Conservation (phyloP, 495 filamentous ascomycete genomes). For the Penicillium samsonianum region DNA sequence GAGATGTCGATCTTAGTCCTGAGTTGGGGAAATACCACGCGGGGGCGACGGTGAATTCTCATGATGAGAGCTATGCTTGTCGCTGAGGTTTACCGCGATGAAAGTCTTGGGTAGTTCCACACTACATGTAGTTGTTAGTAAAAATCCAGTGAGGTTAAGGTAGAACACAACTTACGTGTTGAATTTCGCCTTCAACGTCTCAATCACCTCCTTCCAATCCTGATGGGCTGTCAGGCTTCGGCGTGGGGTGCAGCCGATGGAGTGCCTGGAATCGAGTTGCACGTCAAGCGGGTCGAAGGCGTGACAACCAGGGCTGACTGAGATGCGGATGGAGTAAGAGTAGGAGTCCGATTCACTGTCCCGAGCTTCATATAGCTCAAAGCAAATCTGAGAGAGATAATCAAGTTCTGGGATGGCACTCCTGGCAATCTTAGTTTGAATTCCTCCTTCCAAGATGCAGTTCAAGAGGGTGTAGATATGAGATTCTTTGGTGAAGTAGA, state of each 20-base stretch:
- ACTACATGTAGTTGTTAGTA: conserved; percentile 43
- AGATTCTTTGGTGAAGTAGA: conserved; percentile 99
- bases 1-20: conserved; percentile 1
- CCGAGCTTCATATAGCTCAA: conserved; percentile 94
- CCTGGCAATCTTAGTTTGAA: conserved; percentile 87
- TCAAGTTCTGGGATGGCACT: conserved; percentile 95
- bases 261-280: conserved; percentile 91
- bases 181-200: conserved; percentile 91
- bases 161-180: conserved; percentile 66
- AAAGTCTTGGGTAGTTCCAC: conserved; percentile 95
- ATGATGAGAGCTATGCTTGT: conserved; percentile 25
- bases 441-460: conserved; percentile 94
- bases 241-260: conserved; percentile 86
- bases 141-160: neutral
- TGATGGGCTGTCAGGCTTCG: conserved; percentile 87
- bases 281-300: conserved; percentile 94
- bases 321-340: conserved; percentile 93
- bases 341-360: conserved; percentile 72
- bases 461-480: conserved; percentile 98
- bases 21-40: neutral
- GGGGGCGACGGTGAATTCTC: conserved; percentile 9
- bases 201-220: conserved; percentile 94
- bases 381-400: conserved; percentile 96
- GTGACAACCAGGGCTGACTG: conserved; percentile 93
- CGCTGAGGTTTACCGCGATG: conserved; percentile 52